Percentiles rank a stretch among this genome's conserved stretches.
These are phyloP conservation scores for Asclepias syriaca DNA, from an alignment of 257 asterid species.

Conservation along the genomic window DNA sequence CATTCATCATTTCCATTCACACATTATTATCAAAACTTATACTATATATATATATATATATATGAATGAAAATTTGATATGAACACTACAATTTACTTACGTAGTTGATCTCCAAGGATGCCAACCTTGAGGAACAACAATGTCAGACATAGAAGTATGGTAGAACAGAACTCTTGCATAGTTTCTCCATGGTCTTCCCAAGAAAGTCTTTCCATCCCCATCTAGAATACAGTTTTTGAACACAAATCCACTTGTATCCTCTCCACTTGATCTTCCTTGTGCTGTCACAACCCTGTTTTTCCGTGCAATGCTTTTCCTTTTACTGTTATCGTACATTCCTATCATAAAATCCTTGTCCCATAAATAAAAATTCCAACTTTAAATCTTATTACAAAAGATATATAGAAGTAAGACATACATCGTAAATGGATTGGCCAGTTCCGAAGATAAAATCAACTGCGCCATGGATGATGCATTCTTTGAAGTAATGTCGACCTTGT, in stretches of 20 bases:
- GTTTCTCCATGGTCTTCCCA: conserved; percentile 72
- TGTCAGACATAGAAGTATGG: conserved; percentile 31
- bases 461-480: conserved; percentile 48
- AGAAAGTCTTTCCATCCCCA: conserved; percentile 40
- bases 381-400: no score
- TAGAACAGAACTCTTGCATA: conserved; percentile 62
- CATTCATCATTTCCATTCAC: conserved; percentile 2
- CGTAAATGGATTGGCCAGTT: conserved; percentile 64
- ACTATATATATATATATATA: no score
- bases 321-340: conserved; percentile 52
- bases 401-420: conserved; percentile 24
- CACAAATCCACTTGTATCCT: conserved; percentile 40
- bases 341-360: background rate
- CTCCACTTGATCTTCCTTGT: conserved; percentile 35
- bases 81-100: background rate
- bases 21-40: no score
- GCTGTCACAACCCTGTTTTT: conserved; percentile 64
- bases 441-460: conserved; percentile 82
- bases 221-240: conserved; percentile 43
- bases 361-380: no score
- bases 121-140: conserved; percentile 64
- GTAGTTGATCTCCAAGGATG: conserved; percentile 23
- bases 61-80: no score
- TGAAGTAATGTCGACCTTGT: conserved; percentile 64
- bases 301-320: conserved; percentile 33